Base-by-base conservation (phyloP, 2,329 filamentous ascomycete genomes). In the Xylariales sp. region DNA sequence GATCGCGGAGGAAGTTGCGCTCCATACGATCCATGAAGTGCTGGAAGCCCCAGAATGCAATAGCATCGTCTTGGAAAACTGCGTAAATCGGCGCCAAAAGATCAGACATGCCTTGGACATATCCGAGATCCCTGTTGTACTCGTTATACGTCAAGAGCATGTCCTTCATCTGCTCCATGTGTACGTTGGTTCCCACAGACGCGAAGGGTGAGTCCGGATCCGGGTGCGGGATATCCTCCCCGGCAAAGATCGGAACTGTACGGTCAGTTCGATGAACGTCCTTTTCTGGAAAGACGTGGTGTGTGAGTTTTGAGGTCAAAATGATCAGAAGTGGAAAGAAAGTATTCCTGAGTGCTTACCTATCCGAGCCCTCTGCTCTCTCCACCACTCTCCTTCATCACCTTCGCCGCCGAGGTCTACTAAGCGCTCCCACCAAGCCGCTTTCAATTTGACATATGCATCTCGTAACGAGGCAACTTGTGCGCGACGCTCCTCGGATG, bases 71-170 rank as follows among this genome's bases (percentile, higher is more conserved):
- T 65, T 98, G 93, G 66, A 96, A 84, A 16, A 98, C 88, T 4
- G 93, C 93, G 56, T 98, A 98, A 43, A 98, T 88, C 2, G 93
- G 93, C 0, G 93, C 89, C 7, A 98, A 78, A 1, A 98, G 78
- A 61, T 98, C 93, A 11, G 89, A 96, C 93, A 98, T 98, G 44
- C 93, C 93, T 67, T 98, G 93, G 2, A 98, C 93, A 56, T 98
- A 98, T 33, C 94, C 93, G 3, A 98, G 76, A 41, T 93, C 88
- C 42, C 82, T 86, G 66, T 98, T 98, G 65, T 94, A 94, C 65
- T 98, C 93, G 59, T 98, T 97, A 62, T 98, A 98, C 0, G 93
- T 97, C 14, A 98, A 74, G 1, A 98, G 81, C 87, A 98, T 95
- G 59, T 98, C 93, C 66, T 98, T 98, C 79, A 98, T 87, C 67